A percentile compares a stretch with the other conserved stretches of the same genome.
Evolutionary conservation across 1,284 basidiomycete genomes (phyloP).

Genomic region (Phaffia rhodozyma): DNA sequence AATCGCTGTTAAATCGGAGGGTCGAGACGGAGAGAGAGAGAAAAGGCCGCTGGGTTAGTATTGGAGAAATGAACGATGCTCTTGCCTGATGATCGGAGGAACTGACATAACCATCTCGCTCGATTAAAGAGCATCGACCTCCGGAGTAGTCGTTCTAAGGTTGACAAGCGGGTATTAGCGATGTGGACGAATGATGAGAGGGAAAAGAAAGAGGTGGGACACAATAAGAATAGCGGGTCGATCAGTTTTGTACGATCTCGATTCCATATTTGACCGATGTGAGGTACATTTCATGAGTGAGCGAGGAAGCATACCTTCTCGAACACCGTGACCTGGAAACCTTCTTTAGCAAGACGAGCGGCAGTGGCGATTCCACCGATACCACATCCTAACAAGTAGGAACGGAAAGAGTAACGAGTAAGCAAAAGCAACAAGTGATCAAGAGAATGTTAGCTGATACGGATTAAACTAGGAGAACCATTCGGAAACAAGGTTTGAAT

Average conservation of each 20-base stretch:
- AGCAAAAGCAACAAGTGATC: neutral
- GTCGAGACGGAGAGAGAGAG: neutral
- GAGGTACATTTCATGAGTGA: neutral
- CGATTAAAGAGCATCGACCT: conserved; percentile 42
- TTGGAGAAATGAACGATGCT: neutral
- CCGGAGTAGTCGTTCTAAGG: conserved; percentile 37
- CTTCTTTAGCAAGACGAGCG: conserved; percentile 38
- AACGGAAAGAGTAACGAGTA: conserved; percentile 24
- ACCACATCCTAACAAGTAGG: conserved; percentile 34
- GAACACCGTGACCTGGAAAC: conserved; percentile 38
- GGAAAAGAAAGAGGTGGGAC: too few relatives aligned
- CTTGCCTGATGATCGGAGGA: neutral
- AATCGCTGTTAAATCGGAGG: conserved; percentile 21
- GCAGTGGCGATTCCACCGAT: conserved; percentile 41
- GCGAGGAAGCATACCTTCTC: conserved; percentile 27
- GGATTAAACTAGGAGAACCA: too few relatives aligned
- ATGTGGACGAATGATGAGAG: neutral
- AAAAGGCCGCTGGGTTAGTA: neutral
- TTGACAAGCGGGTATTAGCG: conserved; percentile 11
- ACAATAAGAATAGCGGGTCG: neutral
- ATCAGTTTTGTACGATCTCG: neutral
- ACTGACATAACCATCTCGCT: conserved; percentile 37
- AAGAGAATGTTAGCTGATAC: too few relatives aligned
- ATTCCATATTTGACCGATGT: too few relatives aligned
- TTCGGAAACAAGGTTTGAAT: too few relatives aligned